These are phyloP conservation scores for Curvularia sp. DNA, from an alignment of 2,329 filamentous ascomycete genomes.

Conservation along the genomic window DNA sequence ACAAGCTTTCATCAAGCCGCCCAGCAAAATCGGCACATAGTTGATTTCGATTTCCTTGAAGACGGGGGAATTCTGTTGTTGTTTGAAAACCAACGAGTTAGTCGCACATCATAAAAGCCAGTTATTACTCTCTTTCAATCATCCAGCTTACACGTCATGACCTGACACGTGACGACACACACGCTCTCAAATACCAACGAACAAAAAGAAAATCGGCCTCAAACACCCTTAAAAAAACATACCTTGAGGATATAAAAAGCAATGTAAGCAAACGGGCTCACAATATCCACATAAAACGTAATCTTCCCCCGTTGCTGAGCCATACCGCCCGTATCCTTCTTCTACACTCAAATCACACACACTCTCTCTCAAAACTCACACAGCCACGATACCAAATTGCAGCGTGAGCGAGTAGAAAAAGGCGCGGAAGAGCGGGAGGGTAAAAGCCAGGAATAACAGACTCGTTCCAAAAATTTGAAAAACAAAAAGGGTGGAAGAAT, in stretches of 20 bases:
- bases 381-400: too few relatives aligned
- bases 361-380: too few relatives aligned
- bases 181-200: too few relatives aligned
- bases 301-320: slow-evolving; percentile 54
- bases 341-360: neutral
- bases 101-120: neutral
- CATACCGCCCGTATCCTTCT: neutral
- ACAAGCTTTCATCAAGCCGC: slow-evolving; percentile 65
- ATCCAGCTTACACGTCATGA: too few relatives aligned
- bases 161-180: too few relatives aligned
- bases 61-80: slow-evolving; percentile 60
- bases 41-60: slow-evolving; percentile 63
- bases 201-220: neutral
- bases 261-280: slow-evolving; percentile 68
- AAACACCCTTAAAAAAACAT: too few relatives aligned
- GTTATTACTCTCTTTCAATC: too few relatives aligned
- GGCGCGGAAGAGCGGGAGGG: too few relatives aligned
- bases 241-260: slow-evolving; percentile 65
- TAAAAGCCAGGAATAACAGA: too few relatives aligned
- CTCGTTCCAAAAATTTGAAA: too few relatives aligned
- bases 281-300: slow-evolving; percentile 65
- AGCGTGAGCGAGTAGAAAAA: too few relatives aligned
- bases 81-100: neutral
- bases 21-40: slow-evolving; percentile 67
- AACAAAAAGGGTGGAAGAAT: too few relatives aligned